phyloP scores from a whole-genome alignment of 2,329 filamentous ascomycete species.

The Helminthosporium solani region DNA sequence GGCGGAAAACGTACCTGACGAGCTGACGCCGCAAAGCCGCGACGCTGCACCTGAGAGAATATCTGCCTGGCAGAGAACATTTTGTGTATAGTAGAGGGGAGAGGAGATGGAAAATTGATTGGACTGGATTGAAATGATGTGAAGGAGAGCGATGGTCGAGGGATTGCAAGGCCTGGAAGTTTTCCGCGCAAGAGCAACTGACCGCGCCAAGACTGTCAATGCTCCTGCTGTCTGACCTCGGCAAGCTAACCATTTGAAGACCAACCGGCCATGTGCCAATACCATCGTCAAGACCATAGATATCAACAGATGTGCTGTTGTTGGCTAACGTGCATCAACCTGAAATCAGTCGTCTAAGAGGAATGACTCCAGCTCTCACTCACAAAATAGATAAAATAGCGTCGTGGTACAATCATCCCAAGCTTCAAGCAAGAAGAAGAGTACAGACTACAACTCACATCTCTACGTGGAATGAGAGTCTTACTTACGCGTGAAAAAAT shows the following conservation, averaged over 20 bases:
- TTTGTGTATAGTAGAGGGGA: slow-evolving; percentile 23
- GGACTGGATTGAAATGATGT: slow-evolving; percentile 15
- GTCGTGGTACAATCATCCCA: no score
- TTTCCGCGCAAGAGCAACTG: slow-evolving; percentile 17
- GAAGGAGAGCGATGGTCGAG: slow-evolving; percentile 17
- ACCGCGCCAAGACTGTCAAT: slow-evolving; percentile 21
- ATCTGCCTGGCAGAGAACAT: slow-evolving; percentile 69
- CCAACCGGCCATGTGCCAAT: neutral
- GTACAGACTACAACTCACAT: no score
- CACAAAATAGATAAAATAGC: no score
- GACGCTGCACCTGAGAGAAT: slow-evolving; percentile 53
- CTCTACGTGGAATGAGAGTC: no score
- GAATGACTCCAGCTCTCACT: no score
- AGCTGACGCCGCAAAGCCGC: slow-evolving; percentile 55
- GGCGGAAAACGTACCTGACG: slow-evolving; percentile 47
- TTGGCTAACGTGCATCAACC: no score
- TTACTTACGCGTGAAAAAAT: no score
- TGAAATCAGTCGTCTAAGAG: no score
- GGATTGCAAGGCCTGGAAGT: slow-evolving; percentile 28
- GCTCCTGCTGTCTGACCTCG: slow-evolving; percentile 5
- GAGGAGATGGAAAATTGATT: slow-evolving; percentile 27
- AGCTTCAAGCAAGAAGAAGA: no score
- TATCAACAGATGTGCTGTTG: no score
- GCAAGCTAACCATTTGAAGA: neutral
- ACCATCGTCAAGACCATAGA: neutral